Base-by-base conservation (phyloP, 2,329 filamentous ascomycete species). In the Neonectria hederae region DNA sequence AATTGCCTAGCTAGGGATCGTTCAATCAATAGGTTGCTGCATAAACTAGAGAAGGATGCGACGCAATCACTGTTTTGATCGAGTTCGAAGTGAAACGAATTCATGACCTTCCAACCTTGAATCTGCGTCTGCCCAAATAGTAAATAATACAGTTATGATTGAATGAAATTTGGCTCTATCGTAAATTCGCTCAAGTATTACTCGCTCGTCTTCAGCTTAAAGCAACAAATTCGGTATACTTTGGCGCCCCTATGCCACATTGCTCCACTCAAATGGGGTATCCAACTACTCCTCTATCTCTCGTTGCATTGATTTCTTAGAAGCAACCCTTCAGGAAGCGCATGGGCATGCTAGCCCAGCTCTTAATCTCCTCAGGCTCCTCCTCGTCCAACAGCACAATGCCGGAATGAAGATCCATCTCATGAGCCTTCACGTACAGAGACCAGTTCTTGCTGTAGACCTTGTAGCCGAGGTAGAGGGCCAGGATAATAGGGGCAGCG, bases 371-470 rank as follows among this genome's bases (percentile, higher is more conserved):
- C 55, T 90, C 90, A 42, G 84, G 81, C 83, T 97, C 95, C 78
- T 97, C 91, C 57, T 90, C 89, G 49, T 97, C 83, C 42, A 98
- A 80, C 65, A 91, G 87, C 10, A 89, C 87, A 43, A 97, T 81
- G 76, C 95, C 95, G 0, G 93, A 97, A 62, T 90, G 87, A 66
- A 97, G 80, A 79, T 97, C 94, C 89, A 97, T 97, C 70, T 97
- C 90, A 51, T 85, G 83, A 38, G 86, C 80, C 19, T 85, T 83
- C 48, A 97, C 84, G 62, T 91, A 83, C 9, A 84, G 42, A 17
- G 58, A 54, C 68, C 68, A 82, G 2, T 93, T 94, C 65, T 84
- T 84, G 75, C 87, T 92, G 78, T 83, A 90, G 48, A 96, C 9
- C 81, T 97, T 97, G 80, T 97, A 95, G 0, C 79, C 83, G 5